Conservation (phyloP, 345 rosid genomes). For the Eucalyptus urophylla region DNA sequence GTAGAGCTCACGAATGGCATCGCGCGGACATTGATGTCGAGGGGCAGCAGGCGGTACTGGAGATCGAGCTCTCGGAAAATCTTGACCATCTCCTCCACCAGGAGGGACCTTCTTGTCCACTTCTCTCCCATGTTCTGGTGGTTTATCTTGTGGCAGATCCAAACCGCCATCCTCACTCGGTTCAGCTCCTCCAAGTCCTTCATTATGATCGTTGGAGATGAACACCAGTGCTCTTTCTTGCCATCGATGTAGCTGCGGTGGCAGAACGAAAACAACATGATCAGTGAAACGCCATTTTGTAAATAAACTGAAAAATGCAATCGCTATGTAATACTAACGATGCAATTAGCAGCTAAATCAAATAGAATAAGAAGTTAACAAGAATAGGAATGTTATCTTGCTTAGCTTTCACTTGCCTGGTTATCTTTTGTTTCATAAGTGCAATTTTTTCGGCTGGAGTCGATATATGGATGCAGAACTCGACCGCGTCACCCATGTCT, state of each 20-base stretch:
- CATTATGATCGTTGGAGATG: conserved; percentile 32
- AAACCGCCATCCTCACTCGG: conserved; percentile 40
- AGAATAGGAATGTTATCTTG: background rate
- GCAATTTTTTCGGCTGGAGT: conserved; percentile 61
- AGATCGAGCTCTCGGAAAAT: conserved; percentile 64
- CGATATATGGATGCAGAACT: conserved; percentile 59
- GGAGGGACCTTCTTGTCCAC: conserved; percentile 34
- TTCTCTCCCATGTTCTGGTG: conserved; percentile 56
- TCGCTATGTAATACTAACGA: background rate
- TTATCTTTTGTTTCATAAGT: conserved; percentile 45
- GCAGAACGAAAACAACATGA: background rate
- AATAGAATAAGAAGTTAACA: background rate
- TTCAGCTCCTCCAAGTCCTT: conserved; percentile 45
- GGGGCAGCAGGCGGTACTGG: conserved; percentile 52
- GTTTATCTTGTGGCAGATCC: conserved; percentile 62
- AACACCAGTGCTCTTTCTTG: conserved; percentile 72
- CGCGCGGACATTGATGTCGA: conserved; percentile 44
- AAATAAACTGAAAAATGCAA: background rate
- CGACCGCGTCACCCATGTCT: conserved; percentile 73
- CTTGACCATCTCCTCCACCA: conserved; percentile 63
- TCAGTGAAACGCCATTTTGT: background rate
- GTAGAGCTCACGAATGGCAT: conserved; percentile 28
- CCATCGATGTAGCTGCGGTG: conserved; percentile 37
- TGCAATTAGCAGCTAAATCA: background rate
- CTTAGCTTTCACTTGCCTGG: conserved; percentile 16